Base-by-base conservation (phyloP, 75 land plant species). In the Pinus albicaulis region DNA sequence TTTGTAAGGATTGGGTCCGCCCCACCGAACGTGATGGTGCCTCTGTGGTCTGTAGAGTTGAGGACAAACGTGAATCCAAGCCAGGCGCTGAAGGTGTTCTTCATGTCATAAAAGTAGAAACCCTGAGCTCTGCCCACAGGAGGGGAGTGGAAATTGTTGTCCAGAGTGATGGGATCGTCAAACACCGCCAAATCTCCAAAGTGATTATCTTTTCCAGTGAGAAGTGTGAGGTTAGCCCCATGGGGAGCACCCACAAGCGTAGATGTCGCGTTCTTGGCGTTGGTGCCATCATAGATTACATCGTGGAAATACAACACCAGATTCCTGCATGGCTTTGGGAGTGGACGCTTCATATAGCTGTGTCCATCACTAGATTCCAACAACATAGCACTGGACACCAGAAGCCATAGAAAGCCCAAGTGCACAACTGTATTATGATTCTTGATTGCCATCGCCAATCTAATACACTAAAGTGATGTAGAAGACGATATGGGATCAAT, bases 221-320 rank as follows among this genome's bases (percentile, higher is more conserved):
- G 57, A 2, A 59, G 79, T 64, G 84, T 84, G 19, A 7, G 59
- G 72, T 85, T 85, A n/a, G 64, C 83, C 77, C 83, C 73, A 1
- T 36, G 38, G 0, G 87, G 87, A 8, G 83, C 72, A 2, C 59
- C 87, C 6, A 84, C 84, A 22, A 87, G 77, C 55, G 84, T 82
- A 20, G 89, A 58, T 1, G 89, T 87, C 12, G 89, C 83, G 61
- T 87, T 84, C 16, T 14, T 8, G 0, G 75, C 55, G 36, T 88
- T 88, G 28, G 65, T 11, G 14, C 86, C 89, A 64, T 84, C 76
- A 86, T 84, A 88, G 73, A 88, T n/a, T 0, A 84, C 78, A 84
- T 88, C 89, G 56, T 88, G 89, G 77, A 88, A 88, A 73, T 64
- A 88, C n/a, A 88, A 57, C 11, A 82, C 82, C 28, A 88, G 55